A percentile compares a stretch with the other conserved stretches of the same genome.
Evolutionary conservation across 441 rosid genomes (phyloP).

Genomic region (Macaranga tanarius): DNA sequence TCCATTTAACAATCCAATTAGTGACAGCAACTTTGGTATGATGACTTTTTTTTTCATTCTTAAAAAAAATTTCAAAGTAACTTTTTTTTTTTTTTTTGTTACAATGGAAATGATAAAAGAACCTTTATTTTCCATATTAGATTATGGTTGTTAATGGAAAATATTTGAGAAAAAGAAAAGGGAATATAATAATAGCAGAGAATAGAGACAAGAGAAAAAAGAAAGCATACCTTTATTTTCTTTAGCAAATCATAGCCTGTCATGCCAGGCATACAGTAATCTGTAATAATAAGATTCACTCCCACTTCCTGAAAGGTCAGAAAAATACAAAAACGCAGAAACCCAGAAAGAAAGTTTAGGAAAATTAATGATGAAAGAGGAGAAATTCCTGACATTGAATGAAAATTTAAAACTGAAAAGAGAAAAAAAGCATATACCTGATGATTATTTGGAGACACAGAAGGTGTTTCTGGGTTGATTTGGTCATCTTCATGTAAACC

Average conservation of each 20-base stretch:
- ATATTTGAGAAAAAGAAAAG: constrained; percentile 2
- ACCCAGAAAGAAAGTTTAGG: background rate
- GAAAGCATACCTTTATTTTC: constrained; percentile 60
- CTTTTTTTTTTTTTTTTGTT: constrained; percentile 22
- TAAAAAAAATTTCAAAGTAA: constrained; percentile 2
- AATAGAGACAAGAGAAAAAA: constrained; percentile 9
- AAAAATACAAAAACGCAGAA: constrained; percentile 20
- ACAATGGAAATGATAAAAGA: no score
- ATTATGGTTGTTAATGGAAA: constrained; percentile 21
- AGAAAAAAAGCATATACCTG: constrained; percentile 29
- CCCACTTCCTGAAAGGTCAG: constrained; percentile 42
- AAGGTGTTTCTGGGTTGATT: constrained; percentile 30
- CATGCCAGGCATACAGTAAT: constrained; percentile 93
- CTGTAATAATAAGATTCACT: constrained; percentile 74
- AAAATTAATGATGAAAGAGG: background rate
- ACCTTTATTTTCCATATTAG: constrained; percentile 24
- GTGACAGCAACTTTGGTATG: background rate
- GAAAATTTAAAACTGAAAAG: background rate
- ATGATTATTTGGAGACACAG: constrained; percentile 32
- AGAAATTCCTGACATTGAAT: constrained; percentile 12
- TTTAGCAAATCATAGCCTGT: constrained; percentile 82
- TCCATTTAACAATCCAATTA: background rate
- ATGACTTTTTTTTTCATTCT: background rate
- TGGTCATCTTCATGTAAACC: constrained; percentile 48
- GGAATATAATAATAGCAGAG: constrained; percentile 23